Percentiles rank a stretch among this genome's conserved stretches.
Conservation (phyloP, 2,329 filamentous ascomycete species). For the Microsporum canis region DNA sequence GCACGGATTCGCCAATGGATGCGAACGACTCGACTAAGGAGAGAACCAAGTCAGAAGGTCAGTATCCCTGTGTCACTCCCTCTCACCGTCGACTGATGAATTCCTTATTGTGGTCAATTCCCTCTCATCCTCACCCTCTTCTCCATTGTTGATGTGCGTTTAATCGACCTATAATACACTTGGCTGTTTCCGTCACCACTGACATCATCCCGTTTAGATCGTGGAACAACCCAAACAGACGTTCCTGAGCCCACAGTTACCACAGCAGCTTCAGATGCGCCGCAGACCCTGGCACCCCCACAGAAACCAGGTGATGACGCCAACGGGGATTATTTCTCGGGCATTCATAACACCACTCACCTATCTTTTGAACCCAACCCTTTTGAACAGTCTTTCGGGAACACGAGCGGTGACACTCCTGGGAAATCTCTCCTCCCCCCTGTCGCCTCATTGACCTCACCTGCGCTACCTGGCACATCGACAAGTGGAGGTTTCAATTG, state of each 20-base stretch:
- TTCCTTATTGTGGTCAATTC: background rate
- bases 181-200: background rate
- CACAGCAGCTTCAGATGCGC: constrained; percentile 45
- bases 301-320: constrained; percentile 41
- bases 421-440: constrained; percentile 73
- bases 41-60: constrained; percentile 31
- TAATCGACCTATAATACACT: background rate
- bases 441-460: constrained; percentile 82
- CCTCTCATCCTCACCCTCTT: background rate
- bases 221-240: constrained; percentile 15
- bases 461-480: constrained; percentile 66
- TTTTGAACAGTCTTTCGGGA: constrained; percentile 87
- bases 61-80: constrained; percentile 10
- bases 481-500: constrained; percentile 62
- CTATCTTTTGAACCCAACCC: constrained; percentile 73
- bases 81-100: background rate
- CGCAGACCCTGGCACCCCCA: constrained; percentile 59
- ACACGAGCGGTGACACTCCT: constrained; percentile 61
- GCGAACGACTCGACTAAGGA: constrained; percentile 26
- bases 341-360: constrained; percentile 40
- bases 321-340: constrained; percentile 57
- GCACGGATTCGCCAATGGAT: constrained; percentile 34
- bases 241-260: constrained; percentile 35
- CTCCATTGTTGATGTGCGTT: background rate
- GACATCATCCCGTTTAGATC: constrained; percentile 10